These are phyloP conservation scores for Hylodesmum podocarpum DNA, from an alignment of 306 rosid genomes.

Conservation along the genomic window DNA sequence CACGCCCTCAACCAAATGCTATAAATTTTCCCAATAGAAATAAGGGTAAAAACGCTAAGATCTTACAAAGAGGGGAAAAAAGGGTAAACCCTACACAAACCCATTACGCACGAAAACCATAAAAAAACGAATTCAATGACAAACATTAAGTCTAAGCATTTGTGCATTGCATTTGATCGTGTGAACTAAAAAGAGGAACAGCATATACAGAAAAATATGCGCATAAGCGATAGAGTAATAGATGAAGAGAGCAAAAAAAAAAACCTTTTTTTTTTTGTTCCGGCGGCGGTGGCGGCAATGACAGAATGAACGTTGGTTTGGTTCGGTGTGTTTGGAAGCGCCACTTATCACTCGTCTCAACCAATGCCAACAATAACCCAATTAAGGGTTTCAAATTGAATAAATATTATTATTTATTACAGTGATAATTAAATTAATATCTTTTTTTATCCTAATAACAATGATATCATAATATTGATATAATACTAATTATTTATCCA, in stretches of 20 bases:
- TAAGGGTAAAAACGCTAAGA: not conserved
- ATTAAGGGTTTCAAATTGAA: constrained; percentile 34
- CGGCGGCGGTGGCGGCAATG: not conserved
- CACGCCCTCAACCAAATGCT: not conserved
- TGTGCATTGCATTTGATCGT: constrained; percentile 22
- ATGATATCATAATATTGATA: no score
- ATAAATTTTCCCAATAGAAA: not conserved
- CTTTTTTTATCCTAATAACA: no score
- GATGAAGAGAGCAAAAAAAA: not conserved
- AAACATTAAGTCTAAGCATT: no score
- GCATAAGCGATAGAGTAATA: not conserved
- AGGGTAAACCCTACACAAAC: not conserved
- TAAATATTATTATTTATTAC: not conserved
- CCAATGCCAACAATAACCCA: not conserved
- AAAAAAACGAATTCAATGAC: not conserved
- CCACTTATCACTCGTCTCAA: not conserved
- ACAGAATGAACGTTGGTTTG: not conserved
- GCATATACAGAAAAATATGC: not conserved
- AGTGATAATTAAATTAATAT: no score
- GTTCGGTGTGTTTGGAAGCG: no score
- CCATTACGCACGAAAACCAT: not conserved
- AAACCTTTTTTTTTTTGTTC: not conserved
- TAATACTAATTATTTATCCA: no score
- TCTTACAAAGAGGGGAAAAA: not conserved
- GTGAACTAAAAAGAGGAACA: not conserved